Conservation (phyloP, 768 basidiomycete species). For the Neoboletus magnificus region DNA sequence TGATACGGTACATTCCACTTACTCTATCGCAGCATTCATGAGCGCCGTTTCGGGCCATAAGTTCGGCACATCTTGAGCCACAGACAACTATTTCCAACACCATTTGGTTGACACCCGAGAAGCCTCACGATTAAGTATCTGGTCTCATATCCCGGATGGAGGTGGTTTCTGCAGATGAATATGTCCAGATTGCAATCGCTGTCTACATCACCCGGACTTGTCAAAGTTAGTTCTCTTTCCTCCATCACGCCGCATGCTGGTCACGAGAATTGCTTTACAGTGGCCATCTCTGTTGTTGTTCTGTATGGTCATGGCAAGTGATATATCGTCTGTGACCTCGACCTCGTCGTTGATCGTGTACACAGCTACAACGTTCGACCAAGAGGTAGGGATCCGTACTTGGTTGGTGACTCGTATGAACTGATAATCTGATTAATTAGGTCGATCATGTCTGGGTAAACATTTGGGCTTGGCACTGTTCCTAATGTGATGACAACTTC, state of each 20-base stretch:
- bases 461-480: background rate
- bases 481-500: background rate
- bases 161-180: background rate
- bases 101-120: background rate
- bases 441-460: slow-evolving; percentile 22
- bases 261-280: slow-evolving; percentile 3
- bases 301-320: slow-evolving; percentile 21
- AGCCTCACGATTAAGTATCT: background rate
- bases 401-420: background rate
- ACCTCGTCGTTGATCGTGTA: background rate
- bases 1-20: background rate
- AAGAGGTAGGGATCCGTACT: slow-evolving; percentile 12
- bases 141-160: background rate
- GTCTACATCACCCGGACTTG: slow-evolving; percentile 3
- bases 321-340: background rate
- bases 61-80: background rate
- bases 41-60: background rate
- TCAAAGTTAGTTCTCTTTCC: slow-evolving; percentile 4
- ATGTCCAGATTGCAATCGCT: background rate
- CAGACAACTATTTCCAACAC: background rate
- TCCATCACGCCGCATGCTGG: background rate
- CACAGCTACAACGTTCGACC: slow-evolving; percentile 16
- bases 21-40: background rate
- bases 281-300: slow-evolving; percentile 4
- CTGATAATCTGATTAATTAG: background rate